phyloP scores from a whole-genome alignment of 164 flowering plant species.

The Stephania japonica region DNA sequence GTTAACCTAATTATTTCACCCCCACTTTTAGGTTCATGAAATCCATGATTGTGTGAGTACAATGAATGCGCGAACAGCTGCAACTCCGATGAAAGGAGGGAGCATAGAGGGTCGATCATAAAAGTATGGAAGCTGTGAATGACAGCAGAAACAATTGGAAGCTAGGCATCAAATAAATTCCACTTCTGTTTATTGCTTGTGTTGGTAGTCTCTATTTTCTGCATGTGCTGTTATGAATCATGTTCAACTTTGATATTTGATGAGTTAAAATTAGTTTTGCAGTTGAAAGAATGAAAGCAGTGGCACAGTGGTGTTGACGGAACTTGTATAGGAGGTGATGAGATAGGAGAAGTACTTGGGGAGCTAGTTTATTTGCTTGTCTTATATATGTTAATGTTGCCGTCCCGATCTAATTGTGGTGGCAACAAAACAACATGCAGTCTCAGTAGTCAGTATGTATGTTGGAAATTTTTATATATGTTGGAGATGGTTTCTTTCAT shows the following conservation, averaged over 20 bases:
- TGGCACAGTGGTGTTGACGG: not conserved
- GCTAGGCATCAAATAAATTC: conserved; percentile 35
- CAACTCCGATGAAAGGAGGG: conserved; percentile 20
- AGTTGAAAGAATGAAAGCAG: not conserved
- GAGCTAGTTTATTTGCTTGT: not conserved
- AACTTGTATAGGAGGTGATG: conserved; percentile 10
- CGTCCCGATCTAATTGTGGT: not conserved
- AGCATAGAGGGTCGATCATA: conserved; percentile 21
- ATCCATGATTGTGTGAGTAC: conserved; percentile 15
- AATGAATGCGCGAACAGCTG: conserved; percentile 31
- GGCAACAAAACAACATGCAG: not conserved
- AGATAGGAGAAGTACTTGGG: not conserved
- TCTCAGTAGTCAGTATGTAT: not conserved
- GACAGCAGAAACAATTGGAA: conserved; percentile 35
- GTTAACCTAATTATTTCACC: too few species aligned
- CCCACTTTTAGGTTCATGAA: too few species aligned
- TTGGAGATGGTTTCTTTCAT: not conserved
- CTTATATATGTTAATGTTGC: not conserved
- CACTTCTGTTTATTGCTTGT: conserved; percentile 78
- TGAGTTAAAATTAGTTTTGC: not conserved
- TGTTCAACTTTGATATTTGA: conserved; percentile 50
- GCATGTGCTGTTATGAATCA: conserved; percentile 80
- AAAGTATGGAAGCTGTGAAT: conserved; percentile 24
- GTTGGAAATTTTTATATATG: not conserved
- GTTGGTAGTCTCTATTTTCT: conserved; percentile 64